Evolutionary conservation across 257 asterid genomes (phyloP).

Genomic region (Solanum chmielewskii): DNA sequence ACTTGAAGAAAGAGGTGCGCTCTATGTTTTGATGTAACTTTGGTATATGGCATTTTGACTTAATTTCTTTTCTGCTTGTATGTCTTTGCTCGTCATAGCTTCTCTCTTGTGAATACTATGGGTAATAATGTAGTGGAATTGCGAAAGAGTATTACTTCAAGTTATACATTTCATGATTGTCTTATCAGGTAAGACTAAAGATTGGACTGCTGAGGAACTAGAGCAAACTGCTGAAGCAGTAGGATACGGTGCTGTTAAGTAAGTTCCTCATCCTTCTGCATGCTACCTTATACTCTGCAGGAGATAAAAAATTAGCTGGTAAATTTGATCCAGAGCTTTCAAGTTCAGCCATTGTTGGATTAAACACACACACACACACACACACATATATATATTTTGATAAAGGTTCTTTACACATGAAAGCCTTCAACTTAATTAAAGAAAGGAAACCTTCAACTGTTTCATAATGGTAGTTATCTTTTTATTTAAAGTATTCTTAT

Average conservation of each 20-base stretch:
- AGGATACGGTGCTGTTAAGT: conserved; percentile 98
- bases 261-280: conserved; percentile 12
- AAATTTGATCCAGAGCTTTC: background rate
- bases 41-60: background rate
- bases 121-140: background rate
- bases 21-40: background rate
- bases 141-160: background rate
- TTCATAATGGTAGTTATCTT: background rate
- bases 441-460: background rate
- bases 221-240: conserved; percentile 90
- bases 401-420: background rate
- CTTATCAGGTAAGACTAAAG: conserved; percentile 56
- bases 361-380: no score
- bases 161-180: background rate
- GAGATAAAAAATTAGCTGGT: background rate
- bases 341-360: background rate
- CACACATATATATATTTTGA: background rate
- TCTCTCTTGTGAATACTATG: background rate
- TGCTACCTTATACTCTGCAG: background rate
- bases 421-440: background rate
- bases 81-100: background rate
- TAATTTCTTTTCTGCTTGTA: background rate
- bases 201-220: conserved; percentile 85
- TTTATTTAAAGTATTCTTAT: background rate
- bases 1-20: conserved; percentile 66